Evolutionary conservation across 2,329 filamentous ascomycete genomes (phyloP).

Genomic region (Lachnellula suecica): DNA sequence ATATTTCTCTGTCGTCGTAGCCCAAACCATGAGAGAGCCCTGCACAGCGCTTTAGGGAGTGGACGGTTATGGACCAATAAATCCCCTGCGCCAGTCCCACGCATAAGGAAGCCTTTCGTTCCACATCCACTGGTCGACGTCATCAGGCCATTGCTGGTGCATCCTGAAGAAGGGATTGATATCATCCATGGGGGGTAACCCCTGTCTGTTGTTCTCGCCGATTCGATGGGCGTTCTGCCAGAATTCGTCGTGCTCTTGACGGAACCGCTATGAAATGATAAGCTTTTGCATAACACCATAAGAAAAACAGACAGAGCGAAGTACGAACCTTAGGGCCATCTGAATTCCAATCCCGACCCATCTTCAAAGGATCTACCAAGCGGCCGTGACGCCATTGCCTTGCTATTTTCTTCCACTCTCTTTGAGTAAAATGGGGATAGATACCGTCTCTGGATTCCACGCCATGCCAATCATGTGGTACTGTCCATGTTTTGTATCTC

Average conservation of each 20-base stretch:
- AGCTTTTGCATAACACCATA: conserved; percentile 9
- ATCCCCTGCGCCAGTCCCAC: neutral
- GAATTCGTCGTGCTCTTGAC: conserved; percentile 26
- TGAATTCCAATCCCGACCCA: conserved; percentile 27
- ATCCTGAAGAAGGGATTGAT: conserved; percentile 13
- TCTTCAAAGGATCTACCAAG: conserved; percentile 12
- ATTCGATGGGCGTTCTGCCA: conserved; percentile 30
- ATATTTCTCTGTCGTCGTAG: too few relatives aligned
- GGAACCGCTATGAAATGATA: conserved; percentile 21
- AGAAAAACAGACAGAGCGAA: neutral
- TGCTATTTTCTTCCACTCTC: conserved; percentile 20
- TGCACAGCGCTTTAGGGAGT: too few relatives aligned
- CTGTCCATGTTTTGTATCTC: conserved; percentile 26
- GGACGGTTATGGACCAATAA: too few relatives aligned
- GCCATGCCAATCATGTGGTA: conserved; percentile 18
- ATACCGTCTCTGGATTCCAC: conserved; percentile 2
- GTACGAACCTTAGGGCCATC: conserved; percentile 28
- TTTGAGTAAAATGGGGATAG: conserved; percentile 26
- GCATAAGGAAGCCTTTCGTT: neutral
- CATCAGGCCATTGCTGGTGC: conserved; percentile 12
- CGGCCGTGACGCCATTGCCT: conserved; percentile 3
- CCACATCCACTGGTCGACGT: conserved; percentile 14
- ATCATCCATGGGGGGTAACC: neutral
- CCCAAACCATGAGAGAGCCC: too few relatives aligned
- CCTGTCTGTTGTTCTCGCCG: conserved; percentile 20